Percentiles rank a stretch among this genome's conserved stretches.
Conservation (phyloP, 495 filamentous ascomycete genomes). For the Lepidopterella palustris region DNA sequence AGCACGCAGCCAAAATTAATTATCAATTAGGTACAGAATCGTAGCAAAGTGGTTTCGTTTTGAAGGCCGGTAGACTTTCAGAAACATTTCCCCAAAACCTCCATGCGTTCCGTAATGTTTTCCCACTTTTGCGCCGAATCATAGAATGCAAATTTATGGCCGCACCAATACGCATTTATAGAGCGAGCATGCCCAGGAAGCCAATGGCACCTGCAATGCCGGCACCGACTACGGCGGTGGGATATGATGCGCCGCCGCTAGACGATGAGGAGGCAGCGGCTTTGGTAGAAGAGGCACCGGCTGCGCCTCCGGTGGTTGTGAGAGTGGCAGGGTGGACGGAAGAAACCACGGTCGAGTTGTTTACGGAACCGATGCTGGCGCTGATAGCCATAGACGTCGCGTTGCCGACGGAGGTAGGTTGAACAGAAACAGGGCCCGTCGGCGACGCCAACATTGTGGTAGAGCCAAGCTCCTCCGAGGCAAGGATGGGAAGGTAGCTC, state of each 20-base stretch:
- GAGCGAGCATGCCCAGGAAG: slow-evolving; percentile 36
- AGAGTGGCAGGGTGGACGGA: slow-evolving; percentile 15
- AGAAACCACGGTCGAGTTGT: slow-evolving; percentile 12
- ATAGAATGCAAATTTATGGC: too few relatives aligned
- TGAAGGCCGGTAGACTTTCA: too few relatives aligned
- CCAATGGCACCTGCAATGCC: slow-evolving; percentile 37
- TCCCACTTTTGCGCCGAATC: too few relatives aligned
- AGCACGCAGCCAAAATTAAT: too few relatives aligned
- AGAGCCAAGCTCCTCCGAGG: slow-evolving; percentile 7
- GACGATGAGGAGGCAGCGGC: slow-evolving; percentile 19
- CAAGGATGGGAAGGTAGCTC: slow-evolving; percentile 18
- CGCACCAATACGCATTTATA: too few relatives aligned
- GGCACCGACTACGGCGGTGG: slow-evolving; percentile 32
- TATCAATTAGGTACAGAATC: too few relatives aligned
- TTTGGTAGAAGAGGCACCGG: not conserved
- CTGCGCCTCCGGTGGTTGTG: slow-evolving; percentile 8
- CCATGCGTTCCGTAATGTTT: too few relatives aligned
- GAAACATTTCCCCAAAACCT: too few relatives aligned
- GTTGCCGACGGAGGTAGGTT: not conserved
- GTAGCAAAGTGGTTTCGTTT: too few relatives aligned
- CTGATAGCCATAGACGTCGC: not conserved
- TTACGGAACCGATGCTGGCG: not conserved
- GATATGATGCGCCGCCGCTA: slow-evolving; percentile 27
- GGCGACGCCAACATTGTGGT: slow-evolving; percentile 5
- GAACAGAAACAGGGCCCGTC: not conserved